phyloP scores from a whole-genome alignment of 2,329 filamentous ascomycete species.

The Colletotrichum tabaci region DNA sequence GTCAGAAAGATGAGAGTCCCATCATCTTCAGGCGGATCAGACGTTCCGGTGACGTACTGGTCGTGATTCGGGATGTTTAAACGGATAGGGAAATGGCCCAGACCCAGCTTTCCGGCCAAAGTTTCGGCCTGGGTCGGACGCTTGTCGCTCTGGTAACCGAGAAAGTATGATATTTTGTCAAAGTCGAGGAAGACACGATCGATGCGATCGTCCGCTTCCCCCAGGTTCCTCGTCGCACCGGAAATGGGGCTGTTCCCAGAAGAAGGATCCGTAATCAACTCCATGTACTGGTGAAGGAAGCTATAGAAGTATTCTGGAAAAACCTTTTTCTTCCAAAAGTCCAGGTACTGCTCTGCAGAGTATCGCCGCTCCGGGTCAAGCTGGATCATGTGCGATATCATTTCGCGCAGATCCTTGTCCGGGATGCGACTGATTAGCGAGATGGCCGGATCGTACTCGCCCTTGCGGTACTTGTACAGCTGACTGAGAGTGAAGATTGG shows the following conservation, averaged over 20 bases:
- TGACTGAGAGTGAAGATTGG: constrained; percentile 99
- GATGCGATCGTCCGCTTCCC: constrained; percentile 93
- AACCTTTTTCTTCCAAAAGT: constrained; percentile 89
- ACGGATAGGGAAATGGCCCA: constrained; percentile 82
- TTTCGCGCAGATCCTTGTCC: constrained; percentile 86
- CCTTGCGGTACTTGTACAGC: constrained; percentile 92
- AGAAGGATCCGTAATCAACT: constrained; percentile 90
- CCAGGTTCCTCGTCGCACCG: constrained; percentile 78
- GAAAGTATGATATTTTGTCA: constrained; percentile 96
- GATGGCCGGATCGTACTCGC: constrained; percentile 90
- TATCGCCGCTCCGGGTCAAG: constrained; percentile 92
- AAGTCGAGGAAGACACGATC: constrained; percentile 95
- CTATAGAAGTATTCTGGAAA: constrained; percentile 98
- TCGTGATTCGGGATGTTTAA: constrained; percentile 90
- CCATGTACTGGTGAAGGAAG: constrained; percentile 98
- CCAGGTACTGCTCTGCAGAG: constrained; percentile 92
- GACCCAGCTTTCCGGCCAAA: constrained; percentile 64
- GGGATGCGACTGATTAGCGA: constrained; percentile 88
- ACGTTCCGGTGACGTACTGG: constrained; percentile 74
- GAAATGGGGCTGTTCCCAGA: constrained; percentile 82
- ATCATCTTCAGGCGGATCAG: constrained; percentile 80
- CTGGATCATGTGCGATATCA: constrained; percentile 97
- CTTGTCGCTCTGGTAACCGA: constrained; percentile 73
- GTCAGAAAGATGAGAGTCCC: constrained; percentile 94
- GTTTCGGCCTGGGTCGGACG: constrained; percentile 48